Evolutionary conservation across 768 basidiomycete genomes (phyloP).

Genomic region (Serendipita sp.): DNA sequence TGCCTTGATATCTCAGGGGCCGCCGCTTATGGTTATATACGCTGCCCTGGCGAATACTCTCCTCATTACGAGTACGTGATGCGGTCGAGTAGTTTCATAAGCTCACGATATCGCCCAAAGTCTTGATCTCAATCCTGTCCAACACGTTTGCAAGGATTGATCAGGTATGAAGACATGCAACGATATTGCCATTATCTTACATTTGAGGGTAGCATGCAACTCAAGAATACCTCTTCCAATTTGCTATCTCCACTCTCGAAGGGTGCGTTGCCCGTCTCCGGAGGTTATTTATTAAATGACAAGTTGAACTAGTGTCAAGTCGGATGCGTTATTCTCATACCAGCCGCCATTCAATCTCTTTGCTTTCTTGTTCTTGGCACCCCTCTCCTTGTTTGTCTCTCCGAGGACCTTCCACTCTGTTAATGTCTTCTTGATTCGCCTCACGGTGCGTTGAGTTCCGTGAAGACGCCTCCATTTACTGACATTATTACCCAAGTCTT

Average conservation of each 20-base stretch:
- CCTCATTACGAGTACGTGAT: constrained; percentile 56
- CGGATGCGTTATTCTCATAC: constrained; percentile 81
- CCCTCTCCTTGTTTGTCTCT: constrained; percentile 55
- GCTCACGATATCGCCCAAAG: constrained; percentile 13
- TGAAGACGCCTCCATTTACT: constrained; percentile 3
- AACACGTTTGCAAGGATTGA: constrained; percentile 76
- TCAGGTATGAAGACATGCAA: constrained; percentile 26
- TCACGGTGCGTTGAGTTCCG: constrained; percentile 41
- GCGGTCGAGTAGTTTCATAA: background rate
- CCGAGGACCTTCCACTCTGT: constrained; percentile 66
- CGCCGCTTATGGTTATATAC: constrained; percentile 58
- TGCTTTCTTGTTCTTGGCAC: constrained; percentile 67
- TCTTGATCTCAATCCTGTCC: constrained; percentile 80
- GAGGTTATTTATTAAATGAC: no score
- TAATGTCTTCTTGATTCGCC: constrained; percentile 74
- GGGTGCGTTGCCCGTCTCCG: constrained; percentile 32
- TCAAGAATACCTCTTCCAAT: constrained; percentile 75
- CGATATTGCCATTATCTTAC: background rate
- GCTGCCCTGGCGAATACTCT: constrained; percentile 68
- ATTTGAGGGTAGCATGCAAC: constrained; percentile 33
- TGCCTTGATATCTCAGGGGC: constrained; percentile 26
- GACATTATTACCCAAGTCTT: constrained; percentile 28
- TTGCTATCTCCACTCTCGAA: constrained; percentile 73
- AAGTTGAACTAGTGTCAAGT: constrained; percentile 46
- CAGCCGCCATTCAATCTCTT: constrained; percentile 80